Evolutionary conservation across 148 eudicot species (phyloP).

Genomic region (Chenopodium berlandieri): DNA sequence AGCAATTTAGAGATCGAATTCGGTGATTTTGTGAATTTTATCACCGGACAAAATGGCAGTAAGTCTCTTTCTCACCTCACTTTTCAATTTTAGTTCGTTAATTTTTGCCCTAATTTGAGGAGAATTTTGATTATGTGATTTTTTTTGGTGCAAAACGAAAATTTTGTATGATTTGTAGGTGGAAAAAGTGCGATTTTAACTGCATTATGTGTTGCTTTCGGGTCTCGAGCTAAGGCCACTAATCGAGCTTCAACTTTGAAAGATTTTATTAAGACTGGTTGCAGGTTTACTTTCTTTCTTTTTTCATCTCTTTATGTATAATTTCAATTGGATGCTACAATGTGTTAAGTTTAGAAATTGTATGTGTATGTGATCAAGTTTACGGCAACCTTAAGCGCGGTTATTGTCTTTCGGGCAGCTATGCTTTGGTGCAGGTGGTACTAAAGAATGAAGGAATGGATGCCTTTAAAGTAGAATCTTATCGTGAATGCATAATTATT

Average conservation of each 20-base stretch:
- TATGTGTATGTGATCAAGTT: background rate
- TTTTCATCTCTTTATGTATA: background rate
- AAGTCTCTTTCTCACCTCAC: conserved; percentile 21
- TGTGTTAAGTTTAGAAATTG: background rate
- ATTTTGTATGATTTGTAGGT: conserved; percentile 40
- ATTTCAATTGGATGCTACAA: background rate
- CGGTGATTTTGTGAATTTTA: conserved; percentile 71
- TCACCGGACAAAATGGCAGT: conserved; percentile 99
- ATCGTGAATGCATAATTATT: conserved; percentile 66
- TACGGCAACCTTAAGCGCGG: background rate
- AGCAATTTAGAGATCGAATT: conserved; percentile 69
- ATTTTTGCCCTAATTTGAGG: conserved; percentile 16
- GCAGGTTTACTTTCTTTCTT: conserved; percentile 51
- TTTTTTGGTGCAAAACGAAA: conserved; percentile 10
- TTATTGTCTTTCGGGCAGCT: conserved; percentile 40
- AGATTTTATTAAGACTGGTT: conserved; percentile 93
- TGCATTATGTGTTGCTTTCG: conserved; percentile 92
- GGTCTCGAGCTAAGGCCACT: conserved; percentile 88
- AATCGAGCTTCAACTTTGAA: conserved; percentile 78
- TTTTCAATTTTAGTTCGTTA: background rate
- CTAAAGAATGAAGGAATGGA: conserved; percentile 86
- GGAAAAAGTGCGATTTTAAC: conserved; percentile 98
- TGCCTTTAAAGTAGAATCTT: conserved; percentile 76
- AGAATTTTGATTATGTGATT: background rate
- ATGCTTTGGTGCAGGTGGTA: conserved; percentile 73